Evolutionary conservation across 1,139 yeast species (phyloP).

Genomic region (Arxiozyma slooffiae): DNA sequence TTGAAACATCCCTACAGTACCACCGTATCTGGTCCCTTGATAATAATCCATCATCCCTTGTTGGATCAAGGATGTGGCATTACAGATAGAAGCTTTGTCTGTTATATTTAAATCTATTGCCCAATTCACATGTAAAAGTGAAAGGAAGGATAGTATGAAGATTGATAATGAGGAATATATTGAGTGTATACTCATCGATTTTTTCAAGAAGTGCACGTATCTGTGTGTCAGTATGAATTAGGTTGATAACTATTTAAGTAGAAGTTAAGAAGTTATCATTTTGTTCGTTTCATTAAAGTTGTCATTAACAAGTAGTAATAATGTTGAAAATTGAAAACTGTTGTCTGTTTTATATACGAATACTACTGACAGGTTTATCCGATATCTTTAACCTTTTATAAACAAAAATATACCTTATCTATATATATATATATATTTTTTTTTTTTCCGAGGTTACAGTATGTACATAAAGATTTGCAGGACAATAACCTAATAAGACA

Average conservation of each 20-base stretch:
- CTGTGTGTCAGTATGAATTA: no score
- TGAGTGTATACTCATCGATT: neutral
- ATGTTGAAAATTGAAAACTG: neutral
- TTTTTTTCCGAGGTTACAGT: neutral
- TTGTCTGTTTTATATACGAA: neutral
- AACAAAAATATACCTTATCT: no score
- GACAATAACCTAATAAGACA: neutral
- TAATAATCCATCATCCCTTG: slow-evolving; percentile 52
- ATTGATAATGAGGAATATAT: neutral
- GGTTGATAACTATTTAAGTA: no score
- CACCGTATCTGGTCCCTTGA: slow-evolving; percentile 44
- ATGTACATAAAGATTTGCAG: neutral
- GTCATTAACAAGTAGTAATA: no score
- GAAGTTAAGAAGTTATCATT: no score
- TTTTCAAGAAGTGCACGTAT: neutral
- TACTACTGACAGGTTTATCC: no score
- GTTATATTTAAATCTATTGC: neutral
- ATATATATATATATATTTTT: no score
- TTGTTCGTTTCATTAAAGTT: neutral
- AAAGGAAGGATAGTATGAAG: neutral
- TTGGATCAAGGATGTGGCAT: slow-evolving; percentile 40
- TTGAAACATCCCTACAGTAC: slow-evolving; percentile 50
- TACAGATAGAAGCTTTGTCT: slow-evolving; percentile 35
- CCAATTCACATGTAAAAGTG: neutral
- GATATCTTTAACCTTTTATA: no score